Conservation (phyloP, 805 yeast genomes). For the Candida argentea region DNA sequence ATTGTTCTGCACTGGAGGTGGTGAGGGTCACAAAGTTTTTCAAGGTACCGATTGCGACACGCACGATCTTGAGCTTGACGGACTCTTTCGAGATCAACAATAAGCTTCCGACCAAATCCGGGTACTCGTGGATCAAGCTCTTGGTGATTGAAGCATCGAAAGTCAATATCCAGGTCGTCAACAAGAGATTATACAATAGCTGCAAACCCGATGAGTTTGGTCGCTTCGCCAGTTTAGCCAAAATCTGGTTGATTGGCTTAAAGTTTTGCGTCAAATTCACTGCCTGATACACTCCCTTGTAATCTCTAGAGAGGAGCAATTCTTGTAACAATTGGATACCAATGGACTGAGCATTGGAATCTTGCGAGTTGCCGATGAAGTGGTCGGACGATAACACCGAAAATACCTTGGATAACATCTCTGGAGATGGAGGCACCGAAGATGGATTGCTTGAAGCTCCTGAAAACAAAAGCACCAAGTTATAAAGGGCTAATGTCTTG, state of each 20-base stretch:
- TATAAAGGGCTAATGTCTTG: constrained; percentile 44
- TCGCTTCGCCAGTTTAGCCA: constrained; percentile 19
- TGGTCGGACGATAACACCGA: constrained; percentile 21
- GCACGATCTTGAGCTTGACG: constrained; percentile 83
- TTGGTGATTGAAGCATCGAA: constrained; percentile 49
- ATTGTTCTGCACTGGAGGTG: constrained; percentile 21
- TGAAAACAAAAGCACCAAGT: constrained; percentile 39
- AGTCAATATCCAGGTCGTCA: constrained; percentile 77
- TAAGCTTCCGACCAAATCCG: constrained; percentile 42
- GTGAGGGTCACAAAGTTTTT: constrained; percentile 42
- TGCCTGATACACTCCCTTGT: constrained; percentile 39
- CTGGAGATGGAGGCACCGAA: constrained; percentile 21
- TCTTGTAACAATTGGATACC: constrained; percentile 55
- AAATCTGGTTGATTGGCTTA: constrained; percentile 20
- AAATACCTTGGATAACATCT: constrained; percentile 28
- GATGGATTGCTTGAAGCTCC: constrained; percentile 9
- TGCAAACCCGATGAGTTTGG: constrained; percentile 51
- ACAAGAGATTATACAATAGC: constrained; percentile 68
- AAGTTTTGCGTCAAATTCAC: constrained; percentile 24
- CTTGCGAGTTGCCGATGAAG: constrained; percentile 21
- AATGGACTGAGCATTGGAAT: constrained; percentile 45
- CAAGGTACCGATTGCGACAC: constrained; percentile 71
- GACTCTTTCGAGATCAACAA: constrained; percentile 61
- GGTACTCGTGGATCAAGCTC: constrained; percentile 41
- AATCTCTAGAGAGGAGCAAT: constrained; percentile 43